A percentile compares a stretch with the other conserved stretches of the same genome.
Evolutionary conservation across 2,329 filamentous ascomycete genomes (phyloP).

Genomic region (Epichloe uncinata): DNA sequence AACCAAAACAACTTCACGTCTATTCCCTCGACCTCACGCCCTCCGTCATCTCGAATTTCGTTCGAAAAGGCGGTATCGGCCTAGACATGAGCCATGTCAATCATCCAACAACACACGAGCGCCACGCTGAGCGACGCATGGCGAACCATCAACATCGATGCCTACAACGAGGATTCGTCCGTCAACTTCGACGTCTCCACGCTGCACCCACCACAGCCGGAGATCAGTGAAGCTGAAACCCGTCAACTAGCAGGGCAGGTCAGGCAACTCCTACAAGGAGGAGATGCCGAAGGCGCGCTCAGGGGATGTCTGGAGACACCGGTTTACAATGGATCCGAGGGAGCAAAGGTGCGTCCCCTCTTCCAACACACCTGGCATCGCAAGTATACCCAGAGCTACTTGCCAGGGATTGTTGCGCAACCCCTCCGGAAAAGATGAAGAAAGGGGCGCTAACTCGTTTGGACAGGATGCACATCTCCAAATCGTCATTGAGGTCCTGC

Average conservation of each 20-base stretch:
- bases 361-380: background rate
- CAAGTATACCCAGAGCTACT: background rate
- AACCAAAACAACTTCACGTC: too few species aligned
- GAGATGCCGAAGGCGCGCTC: constrained; percentile 77
- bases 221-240: constrained; percentile 64
- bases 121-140: constrained; percentile 50
- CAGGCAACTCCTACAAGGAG: constrained; percentile 73
- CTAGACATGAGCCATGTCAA: constrained; percentile 36
- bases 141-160: constrained; percentile 92
- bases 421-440: background rate
- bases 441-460: background rate
- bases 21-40: background rate
- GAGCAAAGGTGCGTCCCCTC: constrained; percentile 36
- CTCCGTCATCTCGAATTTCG: background rate
- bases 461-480: constrained; percentile 69
- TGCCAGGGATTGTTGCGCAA: background rate
- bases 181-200: constrained; percentile 83
- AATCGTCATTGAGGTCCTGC: constrained; percentile 83
- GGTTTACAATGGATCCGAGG: constrained; percentile 53
- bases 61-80: background rate
- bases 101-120: constrained; percentile 51
- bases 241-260: constrained; percentile 69
- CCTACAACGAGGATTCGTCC: constrained; percentile 77
- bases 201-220: constrained; percentile 62
- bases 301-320: constrained; percentile 73